Evolutionary conservation across 345 rosid genomes (phyloP).

Genomic region (Arabis hirsuta): DNA sequence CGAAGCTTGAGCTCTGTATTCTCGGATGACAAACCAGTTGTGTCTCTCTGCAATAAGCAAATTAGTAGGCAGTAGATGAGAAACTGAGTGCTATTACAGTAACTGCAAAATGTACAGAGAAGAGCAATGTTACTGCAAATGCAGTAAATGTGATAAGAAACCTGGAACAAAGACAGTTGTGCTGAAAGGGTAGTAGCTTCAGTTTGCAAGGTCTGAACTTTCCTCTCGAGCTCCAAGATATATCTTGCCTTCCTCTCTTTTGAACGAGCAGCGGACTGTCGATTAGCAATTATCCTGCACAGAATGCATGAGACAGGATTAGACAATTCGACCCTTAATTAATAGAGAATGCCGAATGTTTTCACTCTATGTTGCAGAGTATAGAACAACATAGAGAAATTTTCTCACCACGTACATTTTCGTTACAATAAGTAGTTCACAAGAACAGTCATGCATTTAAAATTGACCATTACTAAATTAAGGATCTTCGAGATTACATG

Average conservation of each 20-base stretch:
- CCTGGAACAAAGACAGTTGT: constrained; percentile 85
- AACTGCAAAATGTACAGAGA: neutral
- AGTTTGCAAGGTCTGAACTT: constrained; percentile 85
- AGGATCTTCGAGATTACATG: constrained; percentile 9
- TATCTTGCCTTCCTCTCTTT: constrained; percentile 89
- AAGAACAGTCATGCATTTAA: constrained; percentile 3
- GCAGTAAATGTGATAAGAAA: constrained; percentile 28
- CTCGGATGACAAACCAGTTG: constrained; percentile 74
- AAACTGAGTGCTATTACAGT: constrained; percentile 4
- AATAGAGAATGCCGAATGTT: neutral
- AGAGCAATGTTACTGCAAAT: constrained; percentile 18
- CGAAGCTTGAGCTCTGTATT: constrained; percentile 93
- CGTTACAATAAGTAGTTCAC: neutral
- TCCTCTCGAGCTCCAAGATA: constrained; percentile 78
- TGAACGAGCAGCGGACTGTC: constrained; percentile 92
- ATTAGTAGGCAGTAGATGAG: constrained; percentile 30
- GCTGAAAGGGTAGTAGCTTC: constrained; percentile 95
- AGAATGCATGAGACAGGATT: constrained; percentile 2
- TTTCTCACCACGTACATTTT: neutral
- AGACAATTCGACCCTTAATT: neutral
- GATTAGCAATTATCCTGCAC: constrained; percentile 81
- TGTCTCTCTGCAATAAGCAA: constrained; percentile 70
- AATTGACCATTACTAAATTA: neutral
- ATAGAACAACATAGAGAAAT: neutral
- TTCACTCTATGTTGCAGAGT: neutral